Base-by-base conservation (phyloP, 768 basidiomycete genomes). In the Leccinum rimulosum region DNA sequence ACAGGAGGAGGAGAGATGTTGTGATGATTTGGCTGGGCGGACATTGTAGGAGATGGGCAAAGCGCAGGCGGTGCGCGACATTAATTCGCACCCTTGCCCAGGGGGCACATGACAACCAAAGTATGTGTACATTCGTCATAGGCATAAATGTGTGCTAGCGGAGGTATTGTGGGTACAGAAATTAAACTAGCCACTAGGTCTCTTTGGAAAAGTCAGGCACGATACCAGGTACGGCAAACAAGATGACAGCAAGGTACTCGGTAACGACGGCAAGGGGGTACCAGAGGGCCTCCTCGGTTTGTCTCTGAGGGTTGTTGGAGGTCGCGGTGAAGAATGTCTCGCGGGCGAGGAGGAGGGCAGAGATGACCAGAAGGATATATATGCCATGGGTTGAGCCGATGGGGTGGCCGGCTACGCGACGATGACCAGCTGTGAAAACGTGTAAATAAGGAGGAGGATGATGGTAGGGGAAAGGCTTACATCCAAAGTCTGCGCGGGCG, bases 1-100 rank as follows among this genome's bases (percentile, higher is more conserved):
- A 71, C 74, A 19, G 78, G 77, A 30, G 79, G 78, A 25, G 80
- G 77, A 19, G 79, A 74, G 15, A 77, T 74, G 40, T 74, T 72
- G 65, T 76, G 72, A 17, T 66, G 73, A n/a, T 66, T 61, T 52
- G 69, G 52, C 62, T 74, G 74, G 14, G 74, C 68, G 43, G 78
- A 73, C 78, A 79, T 79, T 56, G 57, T 61, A 31, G 17, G 56
- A 47, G 47, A 52, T 36, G 55, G 51, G 19, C 25, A n/a, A 40
- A 22, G 56, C 38, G 25, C 25, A 51, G 25, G 12, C 15, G 38
- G 38, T 38, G 49, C 15, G 15, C 17, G 14, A 43, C 33, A 40
- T 61, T 40, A 40, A 40, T n/a, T 67, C 68, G 65, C 67, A 68
- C 67, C 66, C 67, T 69, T 35, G 63, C 40, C 60, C 66, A 48